phyloP scores from a whole-genome alignment of 2,329 filamentous ascomycete genomes.

The Thelonectria olida region DNA sequence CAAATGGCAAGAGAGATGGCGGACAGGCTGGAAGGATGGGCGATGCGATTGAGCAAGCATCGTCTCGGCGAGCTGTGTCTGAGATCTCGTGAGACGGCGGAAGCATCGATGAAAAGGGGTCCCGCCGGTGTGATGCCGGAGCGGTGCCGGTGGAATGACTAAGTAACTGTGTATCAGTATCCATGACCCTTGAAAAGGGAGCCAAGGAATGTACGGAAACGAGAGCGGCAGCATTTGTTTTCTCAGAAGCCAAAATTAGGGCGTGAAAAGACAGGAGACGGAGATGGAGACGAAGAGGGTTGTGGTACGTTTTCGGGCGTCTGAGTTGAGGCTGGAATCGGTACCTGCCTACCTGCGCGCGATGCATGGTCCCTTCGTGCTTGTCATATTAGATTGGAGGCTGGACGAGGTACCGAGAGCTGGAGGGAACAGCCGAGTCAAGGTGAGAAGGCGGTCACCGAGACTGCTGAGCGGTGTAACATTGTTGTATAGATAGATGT shows the following conservation, averaged over 20 bases:
- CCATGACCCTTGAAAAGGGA: constrained; percentile 8
- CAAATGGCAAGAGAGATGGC: constrained; percentile 93
- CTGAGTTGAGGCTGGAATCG: not conserved
- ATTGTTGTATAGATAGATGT: constrained; percentile 4
- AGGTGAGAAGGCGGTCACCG: constrained; percentile 16
- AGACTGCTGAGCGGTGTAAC: constrained; percentile 17
- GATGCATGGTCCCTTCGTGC: not conserved
- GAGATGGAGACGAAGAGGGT: not conserved
- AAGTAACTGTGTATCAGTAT: constrained; percentile 4
- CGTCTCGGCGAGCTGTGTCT: constrained; percentile 23
- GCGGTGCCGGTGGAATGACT: constrained; percentile 1
- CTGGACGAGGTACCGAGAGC: not conserved
- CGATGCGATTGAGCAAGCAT: constrained; percentile 60
- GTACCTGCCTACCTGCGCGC: not conserved
- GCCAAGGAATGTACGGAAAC: constrained; percentile 4
- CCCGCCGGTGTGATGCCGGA: not conserved
- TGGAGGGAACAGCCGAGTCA: not conserved
- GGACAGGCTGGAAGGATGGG: constrained; percentile 83
- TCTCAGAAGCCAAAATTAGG: not conserved
- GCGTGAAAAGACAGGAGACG: constrained; percentile 5
- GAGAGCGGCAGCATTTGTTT: not conserved
- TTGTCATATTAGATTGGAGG: not conserved
- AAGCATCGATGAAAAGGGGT: not conserved
- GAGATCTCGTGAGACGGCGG: constrained; percentile 5
- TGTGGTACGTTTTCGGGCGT: constrained; percentile 7